Evolutionary conservation across 345 rosid species (phyloP).

Genomic region (Raphanus sativus): DNA sequence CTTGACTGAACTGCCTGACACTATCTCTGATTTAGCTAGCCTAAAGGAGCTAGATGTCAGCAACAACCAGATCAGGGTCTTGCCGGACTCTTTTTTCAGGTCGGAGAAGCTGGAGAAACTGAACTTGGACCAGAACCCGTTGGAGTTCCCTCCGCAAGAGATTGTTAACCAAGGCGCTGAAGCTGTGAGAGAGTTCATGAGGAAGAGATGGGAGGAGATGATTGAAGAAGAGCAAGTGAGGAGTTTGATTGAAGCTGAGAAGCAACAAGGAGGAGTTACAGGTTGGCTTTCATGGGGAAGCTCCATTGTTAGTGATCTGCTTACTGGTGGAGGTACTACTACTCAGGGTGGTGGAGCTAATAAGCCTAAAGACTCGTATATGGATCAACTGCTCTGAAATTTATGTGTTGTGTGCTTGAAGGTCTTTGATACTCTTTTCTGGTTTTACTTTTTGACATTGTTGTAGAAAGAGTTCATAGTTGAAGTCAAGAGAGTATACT

Average conservation of each 20-base stretch:
- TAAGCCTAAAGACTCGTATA: constrained; percentile 27
- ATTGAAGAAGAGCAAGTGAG: constrained; percentile 65
- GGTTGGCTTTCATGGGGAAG: constrained; percentile 84
- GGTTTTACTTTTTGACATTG: background rate
- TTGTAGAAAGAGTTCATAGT: background rate
- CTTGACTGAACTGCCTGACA: constrained; percentile 71
- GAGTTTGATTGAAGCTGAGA: constrained; percentile 50
- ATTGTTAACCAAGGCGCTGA: constrained; percentile 58
- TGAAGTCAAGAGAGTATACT: background rate
- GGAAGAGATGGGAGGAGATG: constrained; percentile 70
- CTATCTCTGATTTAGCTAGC: constrained; percentile 65
- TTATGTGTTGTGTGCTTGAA: background rate
- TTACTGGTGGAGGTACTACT: constrained; percentile 40
- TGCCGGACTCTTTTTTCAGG: constrained; percentile 77
- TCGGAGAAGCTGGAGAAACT: constrained; percentile 70
- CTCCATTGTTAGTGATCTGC: constrained; percentile 54
- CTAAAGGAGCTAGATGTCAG: constrained; percentile 86
- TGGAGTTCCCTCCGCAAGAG: constrained; percentile 64
- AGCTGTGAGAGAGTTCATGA: constrained; percentile 69
- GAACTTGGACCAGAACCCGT: constrained; percentile 86
- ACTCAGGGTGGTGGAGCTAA: constrained; percentile 38
- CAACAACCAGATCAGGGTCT: constrained; percentile 83
- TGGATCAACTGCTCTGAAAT: constrained; percentile 30
- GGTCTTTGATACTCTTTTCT: background rate
- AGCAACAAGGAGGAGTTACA: constrained; percentile 50